phyloP scores from a whole-genome alignment of 139 green algal species.

The Chlamydomonas sphaeroides region DNA sequence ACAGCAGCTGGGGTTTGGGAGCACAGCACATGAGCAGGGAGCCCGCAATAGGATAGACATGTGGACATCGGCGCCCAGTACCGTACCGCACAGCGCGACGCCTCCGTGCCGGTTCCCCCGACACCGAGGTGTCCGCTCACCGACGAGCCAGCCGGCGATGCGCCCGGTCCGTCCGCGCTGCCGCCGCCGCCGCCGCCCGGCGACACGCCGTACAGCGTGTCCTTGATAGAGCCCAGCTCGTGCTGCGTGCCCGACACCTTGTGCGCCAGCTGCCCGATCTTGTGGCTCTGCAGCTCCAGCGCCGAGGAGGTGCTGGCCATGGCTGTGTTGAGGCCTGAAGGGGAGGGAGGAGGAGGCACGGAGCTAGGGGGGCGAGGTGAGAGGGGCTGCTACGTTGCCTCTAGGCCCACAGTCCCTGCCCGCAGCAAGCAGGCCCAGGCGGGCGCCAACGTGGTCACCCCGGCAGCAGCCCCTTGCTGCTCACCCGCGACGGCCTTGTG shows the following conservation, averaged over 20 bases:
- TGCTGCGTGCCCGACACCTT: not conserved
- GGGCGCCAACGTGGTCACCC: too few species aligned
- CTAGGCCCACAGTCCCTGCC: too few species aligned
- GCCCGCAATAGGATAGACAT: too few species aligned
- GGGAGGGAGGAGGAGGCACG: not conserved
- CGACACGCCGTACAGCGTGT: constrained; percentile 32
- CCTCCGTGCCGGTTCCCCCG: too few species aligned
- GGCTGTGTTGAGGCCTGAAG: constrained; percentile 36
- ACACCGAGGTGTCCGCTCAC: constrained; percentile 12
- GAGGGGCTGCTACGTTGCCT: too few species aligned
- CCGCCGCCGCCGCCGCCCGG: not conserved
- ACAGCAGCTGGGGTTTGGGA: constrained; percentile 23
- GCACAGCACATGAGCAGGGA: too few species aligned
- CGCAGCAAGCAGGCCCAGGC: too few species aligned
- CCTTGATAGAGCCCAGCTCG: constrained; percentile 29
- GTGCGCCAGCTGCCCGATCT: constrained; percentile 27
- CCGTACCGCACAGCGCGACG: too few species aligned
- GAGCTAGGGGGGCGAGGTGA: too few species aligned
- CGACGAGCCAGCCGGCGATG: not conserved
- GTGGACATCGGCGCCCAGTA: too few species aligned
- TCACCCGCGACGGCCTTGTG: constrained; percentile 31
- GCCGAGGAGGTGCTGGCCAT: constrained; percentile 33
- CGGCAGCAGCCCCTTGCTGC: too few species aligned
- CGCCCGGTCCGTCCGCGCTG: not conserved
- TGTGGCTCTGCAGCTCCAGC: constrained; percentile 45